phyloP scores from a whole-genome alignment of 2,329 filamentous ascomycete species.

The Xylariaceae sp. region DNA sequence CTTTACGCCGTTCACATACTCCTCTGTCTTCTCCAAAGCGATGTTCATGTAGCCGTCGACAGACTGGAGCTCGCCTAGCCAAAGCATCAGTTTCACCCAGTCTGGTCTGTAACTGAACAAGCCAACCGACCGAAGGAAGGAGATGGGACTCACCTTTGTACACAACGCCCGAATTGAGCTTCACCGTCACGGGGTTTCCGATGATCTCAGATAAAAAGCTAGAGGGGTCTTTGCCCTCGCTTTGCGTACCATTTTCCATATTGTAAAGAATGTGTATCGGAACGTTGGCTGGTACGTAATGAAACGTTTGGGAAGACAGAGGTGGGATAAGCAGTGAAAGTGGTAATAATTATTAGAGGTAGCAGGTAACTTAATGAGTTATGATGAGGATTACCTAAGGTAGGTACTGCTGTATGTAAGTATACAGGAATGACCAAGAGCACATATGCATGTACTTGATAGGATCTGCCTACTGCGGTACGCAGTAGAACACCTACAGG shows the following conservation, averaged over 20 bases:
- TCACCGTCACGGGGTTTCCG: slow-evolving; percentile 88
- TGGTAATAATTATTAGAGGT: background rate
- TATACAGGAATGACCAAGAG: too few species aligned
- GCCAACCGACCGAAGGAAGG: background rate
- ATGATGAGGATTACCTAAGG: too few species aligned
- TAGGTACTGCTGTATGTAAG: too few species aligned
- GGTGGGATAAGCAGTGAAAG: too few species aligned
- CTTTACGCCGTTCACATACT: slow-evolving; percentile 81
- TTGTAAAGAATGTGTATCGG: slow-evolving; percentile 13
- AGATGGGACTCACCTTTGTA: slow-evolving; percentile 86
- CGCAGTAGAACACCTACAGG: too few species aligned
- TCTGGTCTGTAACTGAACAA: background rate
- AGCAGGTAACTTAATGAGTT: too few species aligned
- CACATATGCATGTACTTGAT: too few species aligned
- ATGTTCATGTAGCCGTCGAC: slow-evolving; percentile 99
- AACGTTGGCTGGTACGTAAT: too few species aligned
- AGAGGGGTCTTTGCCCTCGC: slow-evolving; percentile 85
- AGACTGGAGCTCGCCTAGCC: slow-evolving; percentile 81
- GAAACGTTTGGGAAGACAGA: too few species aligned
- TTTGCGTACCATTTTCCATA: slow-evolving; percentile 72
- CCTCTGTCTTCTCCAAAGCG: slow-evolving; percentile 89
- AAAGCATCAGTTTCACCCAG: slow-evolving; percentile 9
- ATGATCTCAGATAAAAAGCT: slow-evolving; percentile 93
- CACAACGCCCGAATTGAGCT: slow-evolving; percentile 96
- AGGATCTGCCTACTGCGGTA: too few species aligned